phyloP scores from a whole-genome alignment of 2,329 filamentous ascomycete species.

The Fusarium domesticum region DNA sequence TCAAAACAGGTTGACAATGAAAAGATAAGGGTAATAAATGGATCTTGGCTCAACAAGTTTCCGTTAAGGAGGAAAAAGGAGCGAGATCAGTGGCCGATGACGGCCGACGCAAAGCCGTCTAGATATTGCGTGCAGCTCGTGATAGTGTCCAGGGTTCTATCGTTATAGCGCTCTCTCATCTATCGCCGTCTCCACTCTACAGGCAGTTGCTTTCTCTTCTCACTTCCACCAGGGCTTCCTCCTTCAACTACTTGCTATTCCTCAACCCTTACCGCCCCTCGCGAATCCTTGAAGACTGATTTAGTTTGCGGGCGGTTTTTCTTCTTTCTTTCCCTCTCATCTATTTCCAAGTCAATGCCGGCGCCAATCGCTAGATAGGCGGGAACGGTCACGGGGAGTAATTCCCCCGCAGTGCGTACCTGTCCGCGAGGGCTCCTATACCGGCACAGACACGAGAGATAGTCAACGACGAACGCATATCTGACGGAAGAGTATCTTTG shows the following conservation, averaged over 20 bases:
- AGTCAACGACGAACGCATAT: constrained; percentile 3
- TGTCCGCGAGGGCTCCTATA: constrained; percentile 27
- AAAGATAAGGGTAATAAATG: neutral
- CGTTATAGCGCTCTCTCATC: constrained; percentile 4
- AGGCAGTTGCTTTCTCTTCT: constrained; percentile 5
- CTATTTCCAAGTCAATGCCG: constrained; percentile 56
- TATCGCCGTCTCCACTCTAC: constrained; percentile 18
- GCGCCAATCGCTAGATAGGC: constrained; percentile 54
- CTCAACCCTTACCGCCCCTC: constrained; percentile 6
- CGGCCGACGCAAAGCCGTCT: constrained; percentile 1
- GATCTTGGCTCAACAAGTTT: neutral
- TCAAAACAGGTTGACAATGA: neutral
- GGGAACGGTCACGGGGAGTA: constrained; percentile 54
- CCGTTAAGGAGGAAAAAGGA: neutral
- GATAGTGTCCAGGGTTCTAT: neutral
- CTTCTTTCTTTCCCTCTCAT: constrained; percentile 15
- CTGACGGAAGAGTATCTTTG: constrained; percentile 6
- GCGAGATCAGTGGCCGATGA: neutral
- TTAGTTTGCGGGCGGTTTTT: constrained; percentile 14
- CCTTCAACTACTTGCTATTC: neutral
- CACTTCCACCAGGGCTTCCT: constrained; percentile 14
- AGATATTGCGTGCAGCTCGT: neutral
- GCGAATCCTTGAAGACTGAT: constrained; percentile 8
- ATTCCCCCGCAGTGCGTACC: constrained; percentile 55
- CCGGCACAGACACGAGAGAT: constrained; percentile 17